phyloP scores from a whole-genome alignment of 2,329 filamentous ascomycete genomes.

The Sporothrix schenckii region DNA sequence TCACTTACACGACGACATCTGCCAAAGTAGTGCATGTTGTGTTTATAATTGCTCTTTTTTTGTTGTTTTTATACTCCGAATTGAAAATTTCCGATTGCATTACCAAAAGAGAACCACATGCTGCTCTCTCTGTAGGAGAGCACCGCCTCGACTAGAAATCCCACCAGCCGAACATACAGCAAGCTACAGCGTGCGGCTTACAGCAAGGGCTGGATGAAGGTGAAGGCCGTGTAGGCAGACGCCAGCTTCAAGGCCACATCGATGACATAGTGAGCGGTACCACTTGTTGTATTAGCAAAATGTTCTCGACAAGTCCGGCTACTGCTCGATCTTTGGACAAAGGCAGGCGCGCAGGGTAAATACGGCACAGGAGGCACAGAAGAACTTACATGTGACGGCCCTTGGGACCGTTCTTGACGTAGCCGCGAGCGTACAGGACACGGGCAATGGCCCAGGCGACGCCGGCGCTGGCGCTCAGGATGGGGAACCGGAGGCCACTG shows the following conservation, averaged over 20 bases:
- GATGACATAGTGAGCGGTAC: conserved; percentile 42
- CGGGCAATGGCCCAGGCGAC: conserved; percentile 57
- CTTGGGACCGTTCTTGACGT: conserved; percentile 51
- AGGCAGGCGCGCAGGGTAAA: too few relatives aligned
- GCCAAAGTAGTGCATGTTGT: not conserved
- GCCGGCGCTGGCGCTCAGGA: conserved; percentile 54
- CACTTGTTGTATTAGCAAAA: conserved; percentile 41
- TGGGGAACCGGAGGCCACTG: conserved; percentile 59
- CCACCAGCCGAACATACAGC: not conserved
- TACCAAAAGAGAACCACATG: not conserved
- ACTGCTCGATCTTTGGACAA: not conserved
- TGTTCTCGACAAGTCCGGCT: not conserved
- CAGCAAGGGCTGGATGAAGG: conserved; percentile 37
- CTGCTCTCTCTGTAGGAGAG: not conserved
- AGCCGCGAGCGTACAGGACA: conserved; percentile 59
- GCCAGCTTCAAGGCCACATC: conserved; percentile 49
- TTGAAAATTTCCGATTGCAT: not conserved
- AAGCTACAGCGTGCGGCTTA: not conserved
- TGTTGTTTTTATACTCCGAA: not conserved
- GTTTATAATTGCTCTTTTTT: not conserved
- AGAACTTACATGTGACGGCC: conserved; percentile 48
- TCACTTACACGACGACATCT: conserved; percentile 12
- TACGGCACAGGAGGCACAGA: not conserved
- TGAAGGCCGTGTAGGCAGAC: conserved; percentile 50
- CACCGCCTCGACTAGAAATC: not conserved